Evolutionary conservation across 2,329 filamentous ascomycete species (phyloP).

Genomic region (Aspergillus amoenus): DNA sequence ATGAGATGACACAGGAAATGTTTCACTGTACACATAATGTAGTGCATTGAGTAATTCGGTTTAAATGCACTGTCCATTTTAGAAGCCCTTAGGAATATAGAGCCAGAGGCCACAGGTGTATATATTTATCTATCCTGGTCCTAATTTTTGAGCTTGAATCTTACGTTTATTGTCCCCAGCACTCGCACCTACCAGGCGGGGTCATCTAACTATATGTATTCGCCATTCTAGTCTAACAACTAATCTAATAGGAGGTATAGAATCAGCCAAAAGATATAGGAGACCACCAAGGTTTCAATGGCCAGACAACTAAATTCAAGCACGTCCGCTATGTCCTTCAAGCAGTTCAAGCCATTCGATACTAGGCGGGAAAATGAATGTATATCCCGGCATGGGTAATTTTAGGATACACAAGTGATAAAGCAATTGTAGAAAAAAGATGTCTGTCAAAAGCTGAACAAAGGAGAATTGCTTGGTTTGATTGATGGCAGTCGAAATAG

Average conservation of each 20-base stretch:
- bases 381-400: background rate
- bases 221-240: background rate
- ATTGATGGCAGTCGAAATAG: constrained; percentile 18
- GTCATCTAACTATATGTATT: background rate
- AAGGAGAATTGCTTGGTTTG: constrained; percentile 15
- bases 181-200: background rate
- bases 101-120: too few species aligned
- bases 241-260: background rate
- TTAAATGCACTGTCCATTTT: too few species aligned
- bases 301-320: background rate
- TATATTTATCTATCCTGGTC: too few species aligned
- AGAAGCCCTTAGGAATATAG: too few species aligned
- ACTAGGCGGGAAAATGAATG: background rate
- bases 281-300: background rate
- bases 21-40: background rate
- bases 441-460: constrained; percentile 12
- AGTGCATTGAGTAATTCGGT: background rate
- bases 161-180: background rate
- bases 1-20: background rate
- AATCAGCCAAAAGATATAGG: background rate
- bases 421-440: background rate
- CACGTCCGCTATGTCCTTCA: too few species aligned
- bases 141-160: background rate
- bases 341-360: background rate
- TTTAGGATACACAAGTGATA: background rate